Evolutionary conservation across 202 grass and related monocot genomes (phyloP).

Genomic region (Setaria italica): DNA sequence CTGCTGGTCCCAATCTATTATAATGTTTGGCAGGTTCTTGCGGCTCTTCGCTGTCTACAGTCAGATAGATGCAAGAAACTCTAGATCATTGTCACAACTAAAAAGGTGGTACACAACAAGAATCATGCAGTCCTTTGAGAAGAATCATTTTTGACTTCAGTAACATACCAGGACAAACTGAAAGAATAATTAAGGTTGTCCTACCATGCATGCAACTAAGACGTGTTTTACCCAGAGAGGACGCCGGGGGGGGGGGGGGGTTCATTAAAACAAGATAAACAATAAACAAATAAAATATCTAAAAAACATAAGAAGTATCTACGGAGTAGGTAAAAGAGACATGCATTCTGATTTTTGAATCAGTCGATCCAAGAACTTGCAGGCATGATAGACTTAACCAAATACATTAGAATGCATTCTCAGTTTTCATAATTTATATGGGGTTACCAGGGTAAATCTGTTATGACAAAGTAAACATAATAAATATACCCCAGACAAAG

Average conservation of each 20-base stretch:
- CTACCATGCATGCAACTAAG: constrained; percentile 34
- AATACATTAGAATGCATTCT: constrained; percentile 40
- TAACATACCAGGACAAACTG: constrained; percentile 35
- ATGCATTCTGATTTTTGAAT: background rate
- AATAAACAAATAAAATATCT: constrained; percentile 25
- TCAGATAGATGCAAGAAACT: constrained; percentile 37
- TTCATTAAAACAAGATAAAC: constrained; percentile 25
- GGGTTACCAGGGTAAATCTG: background rate
- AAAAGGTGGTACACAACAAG: constrained; percentile 8
- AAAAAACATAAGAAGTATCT: constrained; percentile 34
- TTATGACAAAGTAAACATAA: constrained; percentile 34
- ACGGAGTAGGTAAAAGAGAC: background rate
- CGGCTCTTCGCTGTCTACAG: constrained; percentile 74
- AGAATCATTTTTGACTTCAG: constrained; percentile 4
- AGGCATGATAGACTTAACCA: constrained; percentile 37
- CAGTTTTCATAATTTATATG: constrained; percentile 4
- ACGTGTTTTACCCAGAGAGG: background rate
- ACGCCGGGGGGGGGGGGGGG: background rate
- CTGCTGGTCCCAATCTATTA: constrained; percentile 80
- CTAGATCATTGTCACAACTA: constrained; percentile 32
- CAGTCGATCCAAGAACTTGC: background rate
- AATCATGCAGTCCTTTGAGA: constrained; percentile 32
- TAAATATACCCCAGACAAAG: constrained; percentile 22
- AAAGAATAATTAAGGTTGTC: background rate
- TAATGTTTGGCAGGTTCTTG: constrained; percentile 45